Conservation (phyloP, 2,329 filamentous ascomycete genomes). For the Ophiostoma novo-ulmi region DNA sequence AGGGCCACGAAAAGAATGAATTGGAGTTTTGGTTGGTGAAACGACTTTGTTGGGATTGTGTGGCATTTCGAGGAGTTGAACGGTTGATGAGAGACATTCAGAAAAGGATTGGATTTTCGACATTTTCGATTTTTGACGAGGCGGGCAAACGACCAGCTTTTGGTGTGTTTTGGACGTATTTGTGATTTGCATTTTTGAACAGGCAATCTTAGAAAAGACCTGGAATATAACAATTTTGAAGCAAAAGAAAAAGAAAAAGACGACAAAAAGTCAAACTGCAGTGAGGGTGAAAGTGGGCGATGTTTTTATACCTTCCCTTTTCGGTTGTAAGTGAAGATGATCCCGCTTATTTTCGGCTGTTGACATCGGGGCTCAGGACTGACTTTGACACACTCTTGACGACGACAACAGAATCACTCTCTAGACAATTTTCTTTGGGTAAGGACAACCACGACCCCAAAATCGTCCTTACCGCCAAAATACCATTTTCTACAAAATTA, state of each 20-base stretch:
- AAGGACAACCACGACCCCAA: not conserved
- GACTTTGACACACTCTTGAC: too few relatives aligned
- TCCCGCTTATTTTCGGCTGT: slow-evolving; percentile 12
- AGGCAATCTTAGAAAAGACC: slow-evolving; percentile 23
- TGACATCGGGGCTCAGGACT: not conserved
- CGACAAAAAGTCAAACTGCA: not conserved
- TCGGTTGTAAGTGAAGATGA: slow-evolving; percentile 7
- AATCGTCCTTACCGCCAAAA: not conserved
- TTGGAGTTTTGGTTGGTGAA: not conserved
- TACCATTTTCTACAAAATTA: not conserved
- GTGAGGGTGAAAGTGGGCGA: not conserved
- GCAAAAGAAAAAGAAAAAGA: not conserved
- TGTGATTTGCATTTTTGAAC: not conserved
- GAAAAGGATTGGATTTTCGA: not conserved
- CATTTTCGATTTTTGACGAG: not conserved
- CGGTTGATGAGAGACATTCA: slow-evolving; percentile 2
- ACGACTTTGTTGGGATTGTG: slow-evolving; percentile 13
- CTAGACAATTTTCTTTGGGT: not conserved
- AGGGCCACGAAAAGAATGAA: slow-evolving; percentile 13
- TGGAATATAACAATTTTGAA: slow-evolving; percentile 14
- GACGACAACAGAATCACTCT: not conserved
- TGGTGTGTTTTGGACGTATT: not conserved
- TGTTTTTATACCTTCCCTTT: not conserved
- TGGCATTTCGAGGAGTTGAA: slow-evolving; percentile 13
- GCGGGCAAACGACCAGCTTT: not conserved